These are phyloP conservation scores for Forsythia suspensa DNA, from an alignment of 257 asterid genomes.

Conservation along the genomic window DNA sequence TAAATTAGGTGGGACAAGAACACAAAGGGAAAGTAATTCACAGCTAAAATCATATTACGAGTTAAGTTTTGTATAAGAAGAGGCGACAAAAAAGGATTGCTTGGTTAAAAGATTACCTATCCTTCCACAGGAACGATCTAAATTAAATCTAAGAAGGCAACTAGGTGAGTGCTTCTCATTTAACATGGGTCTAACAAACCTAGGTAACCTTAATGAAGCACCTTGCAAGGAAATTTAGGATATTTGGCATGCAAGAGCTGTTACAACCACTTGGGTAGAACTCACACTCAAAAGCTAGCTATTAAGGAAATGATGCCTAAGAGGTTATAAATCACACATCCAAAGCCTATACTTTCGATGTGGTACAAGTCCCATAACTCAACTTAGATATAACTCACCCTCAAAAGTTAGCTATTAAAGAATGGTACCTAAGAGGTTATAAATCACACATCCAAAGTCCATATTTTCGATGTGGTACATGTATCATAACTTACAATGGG, in stretches of 20 bases:
- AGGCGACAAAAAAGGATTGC: neutral
- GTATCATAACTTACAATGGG: no score
- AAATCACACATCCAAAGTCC: no score
- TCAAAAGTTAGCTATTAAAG: no score
- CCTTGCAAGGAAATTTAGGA: slow-evolving; percentile 4
- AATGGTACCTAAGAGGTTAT: no score
- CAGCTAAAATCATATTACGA: neutral
- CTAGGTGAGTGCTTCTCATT: neutral
- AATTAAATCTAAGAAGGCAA: slow-evolving; percentile 3
- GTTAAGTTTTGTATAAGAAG: neutral
- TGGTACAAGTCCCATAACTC: no score
- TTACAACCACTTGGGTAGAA: no score
- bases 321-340: no score
- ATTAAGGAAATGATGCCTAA: no score
- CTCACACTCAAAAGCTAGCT: no score
- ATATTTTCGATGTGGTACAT: no score
- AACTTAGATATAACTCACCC: no score
- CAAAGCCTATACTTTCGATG: no score
- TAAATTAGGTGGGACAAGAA: neutral
- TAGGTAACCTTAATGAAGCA: neutral
- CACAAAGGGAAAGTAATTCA: neutral
- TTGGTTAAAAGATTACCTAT: neutral
- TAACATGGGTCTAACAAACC: neutral
- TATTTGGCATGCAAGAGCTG: neutral
- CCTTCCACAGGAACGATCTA: neutral